These are phyloP conservation scores for Trichoderma sp. DNA, from an alignment of 2,329 filamentous ascomycete species.

Conservation along the genomic window DNA sequence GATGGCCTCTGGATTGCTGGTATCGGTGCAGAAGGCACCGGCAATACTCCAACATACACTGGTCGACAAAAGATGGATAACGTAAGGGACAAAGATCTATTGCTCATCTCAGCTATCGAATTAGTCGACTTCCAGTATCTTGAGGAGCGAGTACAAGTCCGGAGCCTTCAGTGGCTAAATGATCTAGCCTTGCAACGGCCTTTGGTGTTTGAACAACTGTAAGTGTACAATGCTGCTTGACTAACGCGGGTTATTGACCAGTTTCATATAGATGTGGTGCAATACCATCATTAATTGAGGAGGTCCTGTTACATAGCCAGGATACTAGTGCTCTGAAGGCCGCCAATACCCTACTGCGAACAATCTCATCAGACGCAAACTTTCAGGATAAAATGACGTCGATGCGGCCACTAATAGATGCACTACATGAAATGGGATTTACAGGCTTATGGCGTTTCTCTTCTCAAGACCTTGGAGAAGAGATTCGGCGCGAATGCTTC, in stretches of 20 bases:
- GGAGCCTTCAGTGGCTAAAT: slow-evolving; percentile 61
- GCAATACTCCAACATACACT: slow-evolving; percentile 28
- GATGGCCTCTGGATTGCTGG: slow-evolving; percentile 64
- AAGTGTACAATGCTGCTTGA: slow-evolving; percentile 33
- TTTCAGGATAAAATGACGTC: slow-evolving; percentile 53
- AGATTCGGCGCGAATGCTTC: slow-evolving; percentile 54
- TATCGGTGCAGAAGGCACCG: slow-evolving; percentile 46
- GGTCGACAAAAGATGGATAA: slow-evolving; percentile 39
- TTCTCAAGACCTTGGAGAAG: slow-evolving; percentile 51
- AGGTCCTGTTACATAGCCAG: slow-evolving; percentile 64
- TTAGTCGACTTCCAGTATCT: slow-evolving; percentile 67
- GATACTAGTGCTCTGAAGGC: slow-evolving; percentile 60
- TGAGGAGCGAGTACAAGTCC: slow-evolving; percentile 62
- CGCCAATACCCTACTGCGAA: slow-evolving; percentile 61
- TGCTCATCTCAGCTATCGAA: slow-evolving; percentile 64
- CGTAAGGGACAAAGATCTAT: slow-evolving; percentile 61
- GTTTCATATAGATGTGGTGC: slow-evolving; percentile 50
- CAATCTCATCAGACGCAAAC: slow-evolving; percentile 55
- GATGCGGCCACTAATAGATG: slow-evolving; percentile 50
- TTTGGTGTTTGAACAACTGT: slow-evolving; percentile 60
- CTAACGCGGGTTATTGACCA: slow-evolving; percentile 19
- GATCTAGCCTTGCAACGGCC: slow-evolving; percentile 57
- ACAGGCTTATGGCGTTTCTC: slow-evolving; percentile 62
- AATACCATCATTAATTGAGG: slow-evolving; percentile 60
- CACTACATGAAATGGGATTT: slow-evolving; percentile 63